Base-by-base conservation (phyloP, 2,329 filamentous ascomycete genomes). In the Knoxdaviesia proteae region DNA sequence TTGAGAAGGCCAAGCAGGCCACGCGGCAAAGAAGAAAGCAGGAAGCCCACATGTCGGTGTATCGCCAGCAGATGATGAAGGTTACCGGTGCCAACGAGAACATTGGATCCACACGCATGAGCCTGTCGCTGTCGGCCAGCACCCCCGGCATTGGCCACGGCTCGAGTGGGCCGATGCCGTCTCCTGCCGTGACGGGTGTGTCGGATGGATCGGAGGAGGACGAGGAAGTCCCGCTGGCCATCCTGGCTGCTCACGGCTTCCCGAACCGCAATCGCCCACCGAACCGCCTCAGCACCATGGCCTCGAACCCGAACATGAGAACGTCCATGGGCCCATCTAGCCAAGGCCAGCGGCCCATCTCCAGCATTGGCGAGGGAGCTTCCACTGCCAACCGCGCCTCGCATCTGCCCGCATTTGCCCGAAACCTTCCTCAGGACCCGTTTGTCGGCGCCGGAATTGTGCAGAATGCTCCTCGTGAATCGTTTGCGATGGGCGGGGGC, bases 1-100 rank as follows among this genome's bases (percentile, higher is more conserved):
- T 69, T 0, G 84, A 92, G 53, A 83, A 81, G 53, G 74, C 75
- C 32, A 79, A 69, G 54, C 70, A 82, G 54, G 68, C 80, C 39
- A 74, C 79, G 11, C 81, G 77, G 55, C 83, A 90, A 56, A 69
- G 86, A 48, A 74, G 77, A 52, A 90, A 87, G 64, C 86, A 94
- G 56, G 84, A 93, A 58, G 86, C 86, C 8, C 84, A 90, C 56
- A 78, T 94, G 65, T 71, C 84, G 1, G 79, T 93, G 2, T 93
- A 93, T 57, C 74, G 86, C 45, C 86, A 94, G 57, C 82, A 90
- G 59, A 94, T 93, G 86, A 93, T 88, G 81, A 93, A 93, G 60
- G 80, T 90, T 32, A 92, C 84, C 1, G 86, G 86, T 40, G 45
- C 43, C 20, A 33, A 30, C 11, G n/a, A 7, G 20, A 30, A 36